A percentile compares a stretch with the other conserved stretches of the same genome.
These are phyloP conservation scores for Dioszegia aurantiaca DNA, from an alignment of 768 basidiomycete genomes.

Conservation along the genomic window DNA sequence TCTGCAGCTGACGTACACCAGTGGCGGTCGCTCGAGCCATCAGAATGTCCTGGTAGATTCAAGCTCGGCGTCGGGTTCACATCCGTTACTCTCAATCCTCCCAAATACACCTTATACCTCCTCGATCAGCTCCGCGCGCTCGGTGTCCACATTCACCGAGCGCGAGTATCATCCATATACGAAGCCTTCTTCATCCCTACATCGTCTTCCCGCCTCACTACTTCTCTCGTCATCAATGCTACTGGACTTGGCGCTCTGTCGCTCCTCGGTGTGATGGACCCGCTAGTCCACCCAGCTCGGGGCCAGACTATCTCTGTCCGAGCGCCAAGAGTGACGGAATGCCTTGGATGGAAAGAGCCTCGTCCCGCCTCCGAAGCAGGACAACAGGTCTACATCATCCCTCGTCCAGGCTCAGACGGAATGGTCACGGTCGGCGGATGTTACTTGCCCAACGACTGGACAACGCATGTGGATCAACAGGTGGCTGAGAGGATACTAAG, in stretches of 20 bases:
- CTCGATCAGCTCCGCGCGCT: slow-evolving; percentile 53
- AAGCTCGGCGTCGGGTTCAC: slow-evolving; percentile 56
- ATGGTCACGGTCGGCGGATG: slow-evolving; percentile 62
- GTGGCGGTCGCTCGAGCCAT: slow-evolving; percentile 22
- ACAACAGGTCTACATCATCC: slow-evolving; percentile 59
- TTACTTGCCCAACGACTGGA: slow-evolving; percentile 56
- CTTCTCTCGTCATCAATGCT: slow-evolving; percentile 56
- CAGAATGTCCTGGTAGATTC: slow-evolving; percentile 17
- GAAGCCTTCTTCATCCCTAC: slow-evolving; percentile 53
- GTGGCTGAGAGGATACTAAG: slow-evolving; percentile 57
- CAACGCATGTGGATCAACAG: slow-evolving; percentile 58
- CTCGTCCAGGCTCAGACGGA: slow-evolving; percentile 57
- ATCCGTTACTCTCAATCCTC: slow-evolving; percentile 60
- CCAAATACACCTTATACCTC: slow-evolving; percentile 59
- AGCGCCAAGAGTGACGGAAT: slow-evolving; percentile 62
- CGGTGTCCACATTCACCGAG: slow-evolving; percentile 57
- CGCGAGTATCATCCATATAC: slow-evolving; percentile 56
- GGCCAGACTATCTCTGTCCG: slow-evolving; percentile 78
- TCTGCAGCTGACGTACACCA: slow-evolving; percentile 1
- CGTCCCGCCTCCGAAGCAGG: neutral
- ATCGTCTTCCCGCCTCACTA: slow-evolving; percentile 31
- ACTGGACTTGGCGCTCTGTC: slow-evolving; percentile 65
- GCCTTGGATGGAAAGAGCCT: slow-evolving; percentile 20
- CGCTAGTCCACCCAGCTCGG: slow-evolving; percentile 66
- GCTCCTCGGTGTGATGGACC: slow-evolving; percentile 78